These are phyloP conservation scores for Phalaenopsis equestris DNA, from an alignment of 106 monocot species.

Conservation along the genomic window DNA sequence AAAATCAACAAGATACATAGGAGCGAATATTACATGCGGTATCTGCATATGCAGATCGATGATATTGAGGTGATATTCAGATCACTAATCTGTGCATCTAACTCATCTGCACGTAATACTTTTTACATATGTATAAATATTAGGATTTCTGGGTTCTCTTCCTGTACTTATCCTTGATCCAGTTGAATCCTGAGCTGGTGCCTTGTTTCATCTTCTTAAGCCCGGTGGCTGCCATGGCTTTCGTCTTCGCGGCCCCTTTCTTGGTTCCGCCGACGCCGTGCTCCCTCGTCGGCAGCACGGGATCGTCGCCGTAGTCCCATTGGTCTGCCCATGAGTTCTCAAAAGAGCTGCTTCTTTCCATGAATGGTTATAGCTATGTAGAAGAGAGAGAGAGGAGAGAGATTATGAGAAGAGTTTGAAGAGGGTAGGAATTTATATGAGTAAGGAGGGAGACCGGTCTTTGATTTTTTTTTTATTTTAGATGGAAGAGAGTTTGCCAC, in stretches of 20 bases:
- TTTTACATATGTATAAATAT: background rate
- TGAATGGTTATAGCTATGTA: background rate
- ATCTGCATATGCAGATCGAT: no score
- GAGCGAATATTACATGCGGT: no score
- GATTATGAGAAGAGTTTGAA: background rate
- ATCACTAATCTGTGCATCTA: no score
- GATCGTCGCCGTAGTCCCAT: constrained; percentile 66
- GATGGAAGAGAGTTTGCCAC: no score
- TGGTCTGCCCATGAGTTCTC: constrained; percentile 91
- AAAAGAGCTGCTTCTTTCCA: constrained; percentile 45
- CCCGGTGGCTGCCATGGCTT: constrained; percentile 27
- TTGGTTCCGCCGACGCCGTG: constrained; percentile 5
- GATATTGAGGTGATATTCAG: no score
- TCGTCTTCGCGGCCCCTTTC: constrained; percentile 33
- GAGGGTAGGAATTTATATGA: background rate
- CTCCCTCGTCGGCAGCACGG: constrained; percentile 9
- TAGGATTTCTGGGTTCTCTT: background rate
- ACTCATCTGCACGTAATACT: no score
- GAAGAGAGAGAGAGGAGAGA: background rate
- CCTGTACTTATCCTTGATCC: constrained; percentile 86
- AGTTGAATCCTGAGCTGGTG: constrained; percentile 43
- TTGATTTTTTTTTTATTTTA: background rate
- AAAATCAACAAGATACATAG: no score
- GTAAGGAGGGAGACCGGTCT: background rate
- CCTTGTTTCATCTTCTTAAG: constrained; percentile 63